Conservation (phyloP, 176 grass and related monocot species). For the Triticum aestivum region DNA sequence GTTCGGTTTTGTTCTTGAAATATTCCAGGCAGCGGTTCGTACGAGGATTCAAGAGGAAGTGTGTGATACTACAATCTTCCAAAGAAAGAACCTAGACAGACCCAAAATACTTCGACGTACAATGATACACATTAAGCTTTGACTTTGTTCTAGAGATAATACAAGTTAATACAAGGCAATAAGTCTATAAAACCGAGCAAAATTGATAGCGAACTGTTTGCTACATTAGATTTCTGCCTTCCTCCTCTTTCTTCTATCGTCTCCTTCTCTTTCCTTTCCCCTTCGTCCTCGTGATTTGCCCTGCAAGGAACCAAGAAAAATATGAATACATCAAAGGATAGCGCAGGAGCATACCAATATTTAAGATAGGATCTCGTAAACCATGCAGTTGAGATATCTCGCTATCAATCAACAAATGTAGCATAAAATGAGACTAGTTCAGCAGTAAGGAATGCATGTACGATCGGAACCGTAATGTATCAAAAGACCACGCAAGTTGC, state of each 20-base stretch:
- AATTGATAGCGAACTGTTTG: background rate
- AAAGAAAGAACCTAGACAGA: background rate
- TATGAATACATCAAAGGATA: slow-evolving; percentile 13
- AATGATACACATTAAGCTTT: background rate
- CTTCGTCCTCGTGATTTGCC: slow-evolving; percentile 43
- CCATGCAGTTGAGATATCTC: background rate
- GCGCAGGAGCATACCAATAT: background rate
- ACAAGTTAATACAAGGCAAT: background rate
- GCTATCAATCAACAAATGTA: background rate
- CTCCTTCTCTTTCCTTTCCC: slow-evolving; percentile 39
- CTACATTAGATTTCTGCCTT: slow-evolving; percentile 37
- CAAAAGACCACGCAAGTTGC: background rate
- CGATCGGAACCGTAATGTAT: background rate
- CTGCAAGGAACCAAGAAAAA: slow-evolving; percentile 48
- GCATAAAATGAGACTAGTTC: background rate
- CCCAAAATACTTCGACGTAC: background rate
- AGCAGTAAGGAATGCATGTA: background rate
- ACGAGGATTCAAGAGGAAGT: background rate
- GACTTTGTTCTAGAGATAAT: background rate
- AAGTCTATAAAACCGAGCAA: slow-evolving; percentile 15
- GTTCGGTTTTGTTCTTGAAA: background rate
- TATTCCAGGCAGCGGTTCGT: background rate
- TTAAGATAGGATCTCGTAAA: background rate
- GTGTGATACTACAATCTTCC: background rate
- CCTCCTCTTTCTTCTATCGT: slow-evolving; percentile 52